phyloP scores from a whole-genome alignment of 1,284 basidiomycete species.

The Cystobasidium slooffiae region DNA sequence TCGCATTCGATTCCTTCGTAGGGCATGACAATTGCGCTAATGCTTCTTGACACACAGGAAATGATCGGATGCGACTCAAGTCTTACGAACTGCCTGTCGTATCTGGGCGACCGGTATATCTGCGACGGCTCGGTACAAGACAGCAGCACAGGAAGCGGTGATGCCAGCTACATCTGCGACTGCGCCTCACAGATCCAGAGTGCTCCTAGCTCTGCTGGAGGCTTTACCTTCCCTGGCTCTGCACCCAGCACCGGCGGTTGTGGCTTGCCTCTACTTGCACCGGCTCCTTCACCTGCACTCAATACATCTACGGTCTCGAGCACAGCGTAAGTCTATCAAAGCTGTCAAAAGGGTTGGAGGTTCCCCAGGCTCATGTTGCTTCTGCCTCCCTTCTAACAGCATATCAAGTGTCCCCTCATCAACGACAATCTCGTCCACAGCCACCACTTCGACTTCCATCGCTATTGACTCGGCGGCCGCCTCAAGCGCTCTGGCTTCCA shows the following conservation, averaged over 20 bases:
- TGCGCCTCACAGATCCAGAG: conserved; percentile 10
- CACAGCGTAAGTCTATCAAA: no score
- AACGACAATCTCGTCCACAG: background rate
- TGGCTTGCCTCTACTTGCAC: conserved; percentile 14
- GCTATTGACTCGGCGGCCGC: conserved; percentile 25
- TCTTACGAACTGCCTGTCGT: conserved; percentile 27
- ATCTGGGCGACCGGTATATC: conserved; percentile 33
- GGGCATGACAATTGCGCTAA: background rate
- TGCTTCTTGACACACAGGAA: conserved; percentile 12
- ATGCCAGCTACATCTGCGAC: conserved; percentile 31
- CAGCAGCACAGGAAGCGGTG: conserved; percentile 17
- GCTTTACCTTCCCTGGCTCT: conserved; percentile 31
- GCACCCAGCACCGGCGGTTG: conserved; percentile 33
- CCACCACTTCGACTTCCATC: background rate
- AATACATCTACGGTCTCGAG: background rate
- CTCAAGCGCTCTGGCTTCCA: conserved; percentile 27
- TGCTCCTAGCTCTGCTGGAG: conserved; percentile 17
- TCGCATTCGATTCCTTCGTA: background rate
- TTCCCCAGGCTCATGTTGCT: no score
- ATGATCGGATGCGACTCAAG: conserved; percentile 39
- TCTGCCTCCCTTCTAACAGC: background rate
- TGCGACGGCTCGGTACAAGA: conserved; percentile 29
- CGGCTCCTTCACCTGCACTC: background rate
- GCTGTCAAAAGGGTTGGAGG: no score
- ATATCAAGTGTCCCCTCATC: background rate